Conservation (phyloP, 495 filamentous ascomycete species). For the Daldinia childiae region DNA sequence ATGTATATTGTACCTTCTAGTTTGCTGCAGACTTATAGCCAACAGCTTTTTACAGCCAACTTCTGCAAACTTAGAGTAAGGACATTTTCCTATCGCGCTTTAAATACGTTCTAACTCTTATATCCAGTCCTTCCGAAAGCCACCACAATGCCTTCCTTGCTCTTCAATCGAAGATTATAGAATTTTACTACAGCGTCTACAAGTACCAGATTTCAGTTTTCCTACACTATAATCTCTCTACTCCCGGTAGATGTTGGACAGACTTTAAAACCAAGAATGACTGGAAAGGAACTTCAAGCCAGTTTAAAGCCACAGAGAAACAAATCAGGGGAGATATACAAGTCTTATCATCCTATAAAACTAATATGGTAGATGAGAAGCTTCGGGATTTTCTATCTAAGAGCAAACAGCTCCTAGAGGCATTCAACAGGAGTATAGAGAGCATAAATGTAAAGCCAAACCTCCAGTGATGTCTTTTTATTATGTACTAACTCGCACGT, state of each 20-base stretch:
- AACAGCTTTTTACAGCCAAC: slow-evolving; percentile 5
- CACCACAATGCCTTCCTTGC: background rate
- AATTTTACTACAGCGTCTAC: slow-evolving; percentile 16
- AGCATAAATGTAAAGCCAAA: background rate
- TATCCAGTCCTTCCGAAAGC: background rate
- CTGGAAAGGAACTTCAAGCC: slow-evolving; percentile 16
- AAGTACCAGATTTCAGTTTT: slow-evolving; percentile 14
- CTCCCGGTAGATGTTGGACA: background rate
- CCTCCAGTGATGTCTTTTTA: background rate
- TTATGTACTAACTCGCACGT: background rate
- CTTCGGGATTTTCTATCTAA: background rate
- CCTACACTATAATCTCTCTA: slow-evolving; percentile 2
- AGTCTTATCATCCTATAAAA: slow-evolving; percentile 1
- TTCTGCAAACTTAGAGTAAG: background rate
- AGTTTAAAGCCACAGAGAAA: background rate
- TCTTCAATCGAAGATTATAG: slow-evolving; percentile 21
- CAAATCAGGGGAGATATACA: slow-evolving; percentile 6
- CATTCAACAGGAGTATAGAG: background rate
- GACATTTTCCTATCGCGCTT: background rate
- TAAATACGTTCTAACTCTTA: slow-evolving; percentile 6
- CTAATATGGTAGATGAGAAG: background rate
- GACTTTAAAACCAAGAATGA: slow-evolving; percentile 3
- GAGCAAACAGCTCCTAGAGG: background rate
- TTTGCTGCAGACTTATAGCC: slow-evolving; percentile 11
- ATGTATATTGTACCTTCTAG: slow-evolving; percentile 11